These are phyloP conservation scores for Quercus mongolica DNA, from an alignment of 306 rosid species.

Conservation along the genomic window DNA sequence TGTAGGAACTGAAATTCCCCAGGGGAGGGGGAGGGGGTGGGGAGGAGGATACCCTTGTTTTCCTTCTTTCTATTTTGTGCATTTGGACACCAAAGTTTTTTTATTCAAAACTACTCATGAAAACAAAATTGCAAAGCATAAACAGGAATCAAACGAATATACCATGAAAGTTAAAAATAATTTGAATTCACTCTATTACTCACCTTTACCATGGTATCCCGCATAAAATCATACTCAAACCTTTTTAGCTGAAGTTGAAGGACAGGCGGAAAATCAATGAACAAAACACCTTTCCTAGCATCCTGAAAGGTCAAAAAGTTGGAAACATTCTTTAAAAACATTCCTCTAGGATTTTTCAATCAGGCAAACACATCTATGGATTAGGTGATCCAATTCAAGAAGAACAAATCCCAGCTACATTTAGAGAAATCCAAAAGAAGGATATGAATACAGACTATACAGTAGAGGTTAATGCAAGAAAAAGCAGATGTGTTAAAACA, in stretches of 20 bases:
- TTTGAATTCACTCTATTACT: slow-evolving; percentile 23
- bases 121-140: not conserved
- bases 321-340: not conserved
- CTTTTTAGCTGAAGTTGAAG: slow-evolving; percentile 96
- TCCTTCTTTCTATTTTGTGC: not conserved
- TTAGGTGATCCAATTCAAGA: not conserved
- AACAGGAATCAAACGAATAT: not conserved
- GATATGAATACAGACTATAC: not conserved
- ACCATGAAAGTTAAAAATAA: not conserved
- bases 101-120: not conserved
- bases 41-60: not conserved
- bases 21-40: too few relatives aligned
- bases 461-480: not conserved
- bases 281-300: slow-evolving; percentile 91
- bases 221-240: slow-evolving; percentile 34
- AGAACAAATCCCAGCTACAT: not conserved
- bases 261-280: slow-evolving; percentile 95
- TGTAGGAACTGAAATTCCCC: not conserved
- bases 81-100: not conserved
- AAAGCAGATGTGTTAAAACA: not conserved
- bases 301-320: slow-evolving; percentile 46
- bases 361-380: not conserved
- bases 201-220: slow-evolving; percentile 94
- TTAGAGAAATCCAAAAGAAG: not conserved
- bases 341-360: not conserved